Evolutionary conservation across 2,329 filamentous ascomycete species (phyloP).

Genomic region (Lachnum nothofagi): DNA sequence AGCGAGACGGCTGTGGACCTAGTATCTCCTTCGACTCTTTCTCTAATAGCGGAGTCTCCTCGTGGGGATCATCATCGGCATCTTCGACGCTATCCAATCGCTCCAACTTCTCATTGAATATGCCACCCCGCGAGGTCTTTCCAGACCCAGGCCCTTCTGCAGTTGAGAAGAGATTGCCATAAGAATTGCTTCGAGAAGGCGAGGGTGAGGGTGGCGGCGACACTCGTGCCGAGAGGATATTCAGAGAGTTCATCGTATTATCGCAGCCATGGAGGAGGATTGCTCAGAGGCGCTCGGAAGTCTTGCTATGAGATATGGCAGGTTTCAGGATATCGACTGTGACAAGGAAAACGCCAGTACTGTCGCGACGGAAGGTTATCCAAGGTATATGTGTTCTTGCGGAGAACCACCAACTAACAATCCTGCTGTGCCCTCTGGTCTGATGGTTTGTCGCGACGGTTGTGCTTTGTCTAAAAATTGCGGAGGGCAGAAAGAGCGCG

Average conservation of each 20-base stretch:
- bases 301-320: background rate
- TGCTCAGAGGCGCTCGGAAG: background rate
- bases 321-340: background rate
- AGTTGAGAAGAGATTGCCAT: conserved; percentile 38
- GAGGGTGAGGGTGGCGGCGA: conserved; percentile 54
- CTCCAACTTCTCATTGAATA: conserved; percentile 38
- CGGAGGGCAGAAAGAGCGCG: background rate
- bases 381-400: background rate
- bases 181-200: conserved; percentile 57
- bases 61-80: conserved; percentile 42
- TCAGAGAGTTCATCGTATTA: conserved; percentile 88
- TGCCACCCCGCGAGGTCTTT: conserved; percentile 35
- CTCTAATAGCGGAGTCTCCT: conserved; percentile 64
- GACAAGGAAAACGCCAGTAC: background rate
- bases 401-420: background rate
- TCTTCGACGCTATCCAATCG: conserved; percentile 35
- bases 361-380: background rate
- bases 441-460: background rate
- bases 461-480: background rate
- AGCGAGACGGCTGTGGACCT: conserved; percentile 37
- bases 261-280: conserved; percentile 45
- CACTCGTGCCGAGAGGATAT: conserved; percentile 83
- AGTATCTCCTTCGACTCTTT: conserved; percentile 35
- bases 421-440: background rate
- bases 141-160: conserved; percentile 21